These are phyloP conservation scores for Marvania coccoides DNA, from an alignment of 139 green algal genomes.

Conservation along the genomic window DNA sequence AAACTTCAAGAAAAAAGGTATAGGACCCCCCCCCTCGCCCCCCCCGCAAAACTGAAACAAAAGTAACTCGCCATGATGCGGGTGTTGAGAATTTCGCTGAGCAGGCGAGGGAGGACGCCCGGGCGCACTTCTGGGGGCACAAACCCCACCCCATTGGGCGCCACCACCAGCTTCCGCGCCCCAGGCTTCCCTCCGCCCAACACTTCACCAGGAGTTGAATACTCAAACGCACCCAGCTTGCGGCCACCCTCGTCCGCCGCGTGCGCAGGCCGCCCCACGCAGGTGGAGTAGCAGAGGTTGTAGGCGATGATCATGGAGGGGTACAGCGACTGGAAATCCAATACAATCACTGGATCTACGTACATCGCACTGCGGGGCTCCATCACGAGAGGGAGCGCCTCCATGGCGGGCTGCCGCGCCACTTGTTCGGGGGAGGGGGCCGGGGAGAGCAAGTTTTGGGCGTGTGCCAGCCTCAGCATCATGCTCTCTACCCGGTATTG, in stretches of 20 bases:
- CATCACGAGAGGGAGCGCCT: constrained; percentile 91
- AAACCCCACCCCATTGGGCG: constrained; percentile 85
- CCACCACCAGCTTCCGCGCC: constrained; percentile 43
- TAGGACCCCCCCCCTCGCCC: too few relatives aligned
- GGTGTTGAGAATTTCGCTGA: constrained; percentile 90
- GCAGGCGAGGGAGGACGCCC: constrained; percentile 88
- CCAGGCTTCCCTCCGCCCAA: not conserved
- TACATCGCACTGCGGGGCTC: constrained; percentile 86
- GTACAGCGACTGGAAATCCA: constrained; percentile 98
- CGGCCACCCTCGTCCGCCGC: not conserved
- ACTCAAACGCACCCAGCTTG: not conserved
- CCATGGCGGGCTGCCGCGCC: constrained; percentile 81
- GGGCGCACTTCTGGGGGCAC: constrained; percentile 41
- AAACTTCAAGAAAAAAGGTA: too few relatives aligned
- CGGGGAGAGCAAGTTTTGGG: constrained; percentile 85
- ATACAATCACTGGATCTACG: constrained; percentile 75
- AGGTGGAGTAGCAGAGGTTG: constrained; percentile 96
- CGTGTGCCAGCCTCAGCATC: constrained; percentile 84
- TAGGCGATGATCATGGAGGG: constrained; percentile 95
- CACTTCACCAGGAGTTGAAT: not conserved
- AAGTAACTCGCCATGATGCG: constrained; percentile 76
- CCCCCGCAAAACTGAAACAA: not conserved
- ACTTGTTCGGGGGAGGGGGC: constrained; percentile 73
- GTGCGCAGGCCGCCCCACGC: constrained; percentile 63
- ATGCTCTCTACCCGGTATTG: constrained; percentile 96